phyloP scores from a whole-genome alignment of 441 rosid genomes.

The Euphorbia celastroides region DNA sequence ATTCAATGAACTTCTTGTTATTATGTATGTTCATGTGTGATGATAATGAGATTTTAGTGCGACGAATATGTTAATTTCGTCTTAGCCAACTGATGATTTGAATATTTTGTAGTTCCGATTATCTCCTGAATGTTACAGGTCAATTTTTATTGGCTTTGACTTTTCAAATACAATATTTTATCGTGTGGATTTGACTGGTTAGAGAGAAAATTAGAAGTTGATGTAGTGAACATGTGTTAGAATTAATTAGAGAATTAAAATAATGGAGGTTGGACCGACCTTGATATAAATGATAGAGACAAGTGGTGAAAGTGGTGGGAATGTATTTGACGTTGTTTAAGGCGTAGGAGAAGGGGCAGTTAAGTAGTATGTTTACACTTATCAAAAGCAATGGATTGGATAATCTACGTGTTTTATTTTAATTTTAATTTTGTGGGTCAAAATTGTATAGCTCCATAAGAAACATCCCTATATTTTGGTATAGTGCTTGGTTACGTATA shows the following conservation, averaged over 20 bases:
- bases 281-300: slow-evolving; percentile 2
- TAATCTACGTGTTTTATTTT: not conserved
- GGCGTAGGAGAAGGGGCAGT: not conserved
- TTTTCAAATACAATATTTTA: too few species aligned
- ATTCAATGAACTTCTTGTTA: slow-evolving; percentile 15
- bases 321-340: not conserved
- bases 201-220: too few species aligned
- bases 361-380: not conserved
- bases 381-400: not conserved
- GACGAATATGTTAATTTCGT: too few species aligned
- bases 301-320: not conserved
- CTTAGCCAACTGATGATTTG: too few species aligned
- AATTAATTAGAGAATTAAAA: not conserved
- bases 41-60: not conserved
- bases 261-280: slow-evolving; percentile 33
- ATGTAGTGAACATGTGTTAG: not conserved
- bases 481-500: too few species aligned
- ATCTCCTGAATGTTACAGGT: too few species aligned
- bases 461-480: not conserved
- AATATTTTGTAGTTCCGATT: too few species aligned
- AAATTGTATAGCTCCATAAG: not conserved
- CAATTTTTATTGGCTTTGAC: too few species aligned
- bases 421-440: too few species aligned
- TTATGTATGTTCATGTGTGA: not conserved
- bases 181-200: too few species aligned